Evolutionary conservation across 441 rosid genomes (phyloP), one percentile per base, ranked within the genome.

Genomic region (Euphorbia neoarborescens): DNA sequence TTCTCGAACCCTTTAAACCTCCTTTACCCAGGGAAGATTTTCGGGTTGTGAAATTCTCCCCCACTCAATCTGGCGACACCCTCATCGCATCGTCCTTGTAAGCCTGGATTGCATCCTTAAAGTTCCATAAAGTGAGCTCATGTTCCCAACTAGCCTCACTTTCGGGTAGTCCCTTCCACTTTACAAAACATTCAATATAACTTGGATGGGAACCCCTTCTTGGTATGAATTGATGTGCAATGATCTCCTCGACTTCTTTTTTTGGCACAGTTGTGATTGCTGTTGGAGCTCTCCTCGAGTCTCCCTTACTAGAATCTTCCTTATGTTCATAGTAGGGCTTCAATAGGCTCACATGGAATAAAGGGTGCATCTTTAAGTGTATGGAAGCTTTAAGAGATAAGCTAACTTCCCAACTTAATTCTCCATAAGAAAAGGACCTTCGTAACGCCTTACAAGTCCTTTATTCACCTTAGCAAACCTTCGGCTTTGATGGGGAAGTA

Each of bases 91-190:
- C n/a, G n/a, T n/a, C n/a, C n/a, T n/a, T n/a, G n/a, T n/a, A n/a
- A n/a, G n/a, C n/a, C n/a, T n/a, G n/a, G n/a, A n/a, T n/a, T n/a
- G n/a, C n/a, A n/a, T 24, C 44, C 44, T 38, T 38, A 3, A 6
- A 38, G 3, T 7, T 12, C 44, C 53, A 48, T 12, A 48, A 11
- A 0, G 0, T 1, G 7, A 17, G 53, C 0, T 48, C 3, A 3
- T 58, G 62, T n/a, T 64, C 78, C 27, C 76, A 73, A 71, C 72
- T 70, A 57, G 74, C 62, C 14, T 62, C 57, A 12, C 1, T 67
- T 0, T 51, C 28, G 1, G 62, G 25, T 19, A 67, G 7, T 2
- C 46, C 46, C 32, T 67, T 67, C 71, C 62, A 67, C 19, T 68
- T 54, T n/a, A 53, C 30, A 7, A 53, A n/a, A 7, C 19, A 54